phyloP scores from a whole-genome alignment of 768 basidiomycete genomes.

The Auricularia heimuer region DNA sequence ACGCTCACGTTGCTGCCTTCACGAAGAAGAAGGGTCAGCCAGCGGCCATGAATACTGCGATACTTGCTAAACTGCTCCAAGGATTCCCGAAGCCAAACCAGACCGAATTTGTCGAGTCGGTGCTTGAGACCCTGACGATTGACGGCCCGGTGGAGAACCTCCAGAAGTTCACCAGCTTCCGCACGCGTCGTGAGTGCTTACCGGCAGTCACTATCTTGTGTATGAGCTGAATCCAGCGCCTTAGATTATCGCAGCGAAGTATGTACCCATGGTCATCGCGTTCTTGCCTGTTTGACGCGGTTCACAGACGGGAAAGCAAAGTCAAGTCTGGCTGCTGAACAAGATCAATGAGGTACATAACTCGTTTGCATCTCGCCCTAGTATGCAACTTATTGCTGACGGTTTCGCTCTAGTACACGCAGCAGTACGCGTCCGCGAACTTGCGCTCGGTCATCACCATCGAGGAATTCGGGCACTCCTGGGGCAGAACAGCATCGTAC shows the following conservation, averaged over 20 bases:
- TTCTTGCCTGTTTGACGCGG: conserved; percentile 9
- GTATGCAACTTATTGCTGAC: conserved; percentile 2
- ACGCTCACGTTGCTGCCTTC: conserved; percentile 27
- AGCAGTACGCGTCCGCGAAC: conserved; percentile 45
- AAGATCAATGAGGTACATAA: conserved; percentile 51
- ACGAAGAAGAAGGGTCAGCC: conserved; percentile 27
- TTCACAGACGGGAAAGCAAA: conserved; percentile 57
- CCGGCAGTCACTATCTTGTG: conserved; percentile 15
- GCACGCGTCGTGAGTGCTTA: conserved; percentile 54
- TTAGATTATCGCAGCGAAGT: conserved; percentile 71
- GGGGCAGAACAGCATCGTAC: conserved; percentile 76
- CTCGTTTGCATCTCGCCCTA: background rate
- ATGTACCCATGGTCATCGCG: conserved; percentile 10
- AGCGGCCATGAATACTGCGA: conserved; percentile 9
- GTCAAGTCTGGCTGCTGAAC: conserved; percentile 66
- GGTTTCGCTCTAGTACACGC: conserved; percentile 43
- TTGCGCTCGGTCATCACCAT: conserved; percentile 51
- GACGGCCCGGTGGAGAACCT: conserved; percentile 57
- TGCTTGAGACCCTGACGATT: conserved; percentile 58
- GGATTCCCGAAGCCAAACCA: conserved; percentile 49
- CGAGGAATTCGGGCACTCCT: conserved; percentile 65
- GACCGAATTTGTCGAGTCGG: conserved; percentile 46
- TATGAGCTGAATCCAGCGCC: conserved; percentile 7
- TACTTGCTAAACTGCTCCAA: conserved; percentile 5
- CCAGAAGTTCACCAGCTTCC: conserved; percentile 57